A percentile compares a stretch with the other conserved stretches of the same genome.
Evolutionary conservation across 805 yeast species (phyloP).

Genomic region (Nakazawaea pomicola): DNA sequence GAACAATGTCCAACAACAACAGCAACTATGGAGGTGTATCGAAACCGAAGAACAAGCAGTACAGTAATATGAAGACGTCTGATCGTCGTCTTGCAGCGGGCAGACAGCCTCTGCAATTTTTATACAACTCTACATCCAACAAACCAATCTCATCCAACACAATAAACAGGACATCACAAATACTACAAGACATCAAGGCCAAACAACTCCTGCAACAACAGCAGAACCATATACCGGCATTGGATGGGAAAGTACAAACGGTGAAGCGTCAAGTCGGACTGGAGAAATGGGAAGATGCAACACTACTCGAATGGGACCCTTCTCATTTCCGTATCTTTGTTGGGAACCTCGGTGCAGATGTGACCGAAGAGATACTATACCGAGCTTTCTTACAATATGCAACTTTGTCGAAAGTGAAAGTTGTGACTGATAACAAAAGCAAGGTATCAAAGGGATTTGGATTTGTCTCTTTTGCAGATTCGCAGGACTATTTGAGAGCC

Average conservation of each 20-base stretch:
- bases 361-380: constrained; percentile 49
- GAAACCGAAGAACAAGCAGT: constrained; percentile 10
- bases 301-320: constrained; percentile 62
- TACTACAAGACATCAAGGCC: constrained; percentile 16
- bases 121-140: constrained; percentile 25
- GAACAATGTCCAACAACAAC: not conserved
- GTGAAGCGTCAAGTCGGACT: constrained; percentile 43
- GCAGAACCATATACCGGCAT: not conserved
- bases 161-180: constrained; percentile 16
- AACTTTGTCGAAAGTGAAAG: constrained; percentile 52
- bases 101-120: constrained; percentile 38
- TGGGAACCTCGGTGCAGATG: constrained; percentile 70
- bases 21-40: constrained; percentile 4
- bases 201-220: constrained; percentile 2
- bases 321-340: constrained; percentile 67
- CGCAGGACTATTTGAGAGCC: constrained; percentile 66
- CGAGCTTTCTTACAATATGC: constrained; percentile 49
- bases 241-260: constrained; percentile 21
- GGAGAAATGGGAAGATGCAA: constrained; percentile 40
- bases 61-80: constrained; percentile 32
- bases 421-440: constrained; percentile 46
- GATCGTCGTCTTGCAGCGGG: constrained; percentile 55
- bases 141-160: constrained; percentile 20
- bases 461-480: constrained; percentile 59
- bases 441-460: constrained; percentile 63